phyloP scores from a whole-genome alignment of 306 rosid genomes.

The Trifolium repens region DNA sequence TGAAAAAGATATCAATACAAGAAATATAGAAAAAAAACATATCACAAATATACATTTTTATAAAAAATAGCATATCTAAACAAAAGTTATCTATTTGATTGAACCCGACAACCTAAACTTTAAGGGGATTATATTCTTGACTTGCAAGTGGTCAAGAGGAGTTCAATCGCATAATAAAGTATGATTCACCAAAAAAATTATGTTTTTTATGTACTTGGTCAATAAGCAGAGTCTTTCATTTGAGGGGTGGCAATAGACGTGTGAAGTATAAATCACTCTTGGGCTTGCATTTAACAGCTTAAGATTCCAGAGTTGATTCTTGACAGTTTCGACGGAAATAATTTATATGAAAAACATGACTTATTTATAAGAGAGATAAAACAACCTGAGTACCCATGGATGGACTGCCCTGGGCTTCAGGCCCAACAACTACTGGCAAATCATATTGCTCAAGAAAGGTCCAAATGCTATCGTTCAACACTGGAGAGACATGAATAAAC shows the following conservation, averaged over 20 bases:
- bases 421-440: slow-evolving; percentile 91
- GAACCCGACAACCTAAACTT: slow-evolving; percentile 17
- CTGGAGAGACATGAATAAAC: slow-evolving; percentile 79
- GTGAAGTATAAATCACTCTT: slow-evolving; percentile 16
- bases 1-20: slow-evolving; percentile 11
- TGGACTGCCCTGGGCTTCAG: slow-evolving; percentile 65
- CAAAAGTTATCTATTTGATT: not conserved
- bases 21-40: not conserved
- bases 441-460: slow-evolving; percentile 94
- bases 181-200: slow-evolving; percentile 8
- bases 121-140: not conserved
- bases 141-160: not conserved
- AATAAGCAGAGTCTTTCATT: slow-evolving; percentile 17
- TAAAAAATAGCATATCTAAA: slow-evolving; percentile 24
- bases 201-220: slow-evolving; percentile 1
- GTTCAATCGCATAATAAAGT: slow-evolving; percentile 10
- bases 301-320: slow-evolving; percentile 12
- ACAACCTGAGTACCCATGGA: slow-evolving; percentile 73
- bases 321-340: not conserved
- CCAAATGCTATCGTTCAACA: slow-evolving; percentile 81
- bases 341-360: not conserved
- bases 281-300: slow-evolving; percentile 11
- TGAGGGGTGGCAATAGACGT: slow-evolving; percentile 27
- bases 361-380: slow-evolving; percentile 31
- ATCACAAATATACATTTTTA: not conserved